Evolutionary conservation across 2,329 filamentous ascomycete genomes (phyloP).

Genomic region (Claviceps humidiphila): DNA sequence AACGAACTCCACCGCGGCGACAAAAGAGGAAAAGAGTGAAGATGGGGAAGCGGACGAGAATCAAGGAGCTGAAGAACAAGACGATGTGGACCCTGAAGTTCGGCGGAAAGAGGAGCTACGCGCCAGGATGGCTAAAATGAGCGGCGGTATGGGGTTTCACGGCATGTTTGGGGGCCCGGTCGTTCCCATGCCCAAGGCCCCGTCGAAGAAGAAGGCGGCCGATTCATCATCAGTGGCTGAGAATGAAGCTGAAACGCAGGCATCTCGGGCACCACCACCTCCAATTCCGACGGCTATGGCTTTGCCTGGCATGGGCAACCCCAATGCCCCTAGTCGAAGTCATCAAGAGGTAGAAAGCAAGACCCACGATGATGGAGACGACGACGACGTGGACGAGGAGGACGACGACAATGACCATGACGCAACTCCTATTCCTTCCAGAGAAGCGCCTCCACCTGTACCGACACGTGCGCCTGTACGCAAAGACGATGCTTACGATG

Average conservation of each 20-base stretch:
- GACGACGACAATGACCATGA: slow-evolving; percentile 1
- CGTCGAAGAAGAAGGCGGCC: slow-evolving; percentile 38
- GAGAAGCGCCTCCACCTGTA: slow-evolving; percentile 17
- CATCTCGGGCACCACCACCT: slow-evolving; percentile 28
- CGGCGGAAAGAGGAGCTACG: slow-evolving; percentile 76
- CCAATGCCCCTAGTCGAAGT: slow-evolving; percentile 30
- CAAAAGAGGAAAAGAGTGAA: slow-evolving; percentile 46
- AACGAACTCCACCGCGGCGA: slow-evolving; percentile 17
- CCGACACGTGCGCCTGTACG: slow-evolving; percentile 11
- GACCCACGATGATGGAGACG: neutral
- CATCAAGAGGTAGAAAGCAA: slow-evolving; percentile 21
- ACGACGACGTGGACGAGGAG: neutral
- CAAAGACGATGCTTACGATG: slow-evolving; percentile 17
- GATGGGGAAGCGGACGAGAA: slow-evolving; percentile 41
- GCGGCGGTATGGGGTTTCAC: slow-evolving; percentile 91
- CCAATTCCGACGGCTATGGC: slow-evolving; percentile 48
- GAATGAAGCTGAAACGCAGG: slow-evolving; percentile 32
- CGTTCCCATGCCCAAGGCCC: slow-evolving; percentile 41
- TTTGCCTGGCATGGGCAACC: slow-evolving; percentile 59
- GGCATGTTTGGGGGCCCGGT: slow-evolving; percentile 75
- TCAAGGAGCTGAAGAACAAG: slow-evolving; percentile 63
- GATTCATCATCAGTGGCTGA: slow-evolving; percentile 15
- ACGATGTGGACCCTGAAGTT: slow-evolving; percentile 78
- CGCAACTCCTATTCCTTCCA: slow-evolving; percentile 8
- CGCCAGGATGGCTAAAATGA: slow-evolving; percentile 97